Conservation (phyloP, 2,329 filamentous ascomycete species). For the Fusarium robinianum region DNA sequence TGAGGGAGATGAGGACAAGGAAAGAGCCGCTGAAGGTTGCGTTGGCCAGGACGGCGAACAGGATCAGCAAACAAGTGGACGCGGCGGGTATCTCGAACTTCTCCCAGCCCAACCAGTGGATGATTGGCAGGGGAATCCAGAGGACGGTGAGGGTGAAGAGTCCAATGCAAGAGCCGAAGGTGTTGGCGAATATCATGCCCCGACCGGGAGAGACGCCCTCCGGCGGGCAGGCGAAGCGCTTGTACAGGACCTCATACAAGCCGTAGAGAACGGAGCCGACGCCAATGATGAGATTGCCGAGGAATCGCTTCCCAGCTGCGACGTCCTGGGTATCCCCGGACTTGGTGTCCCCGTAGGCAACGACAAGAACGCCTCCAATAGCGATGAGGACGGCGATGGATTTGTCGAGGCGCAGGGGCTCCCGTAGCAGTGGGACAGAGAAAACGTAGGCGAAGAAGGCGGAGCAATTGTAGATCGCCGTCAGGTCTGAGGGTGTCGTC, state of each 20-base stretch:
- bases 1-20: conserved; percentile 89
- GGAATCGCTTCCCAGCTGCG: conserved; percentile 67
- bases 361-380: conserved; percentile 87
- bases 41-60: conserved; percentile 82
- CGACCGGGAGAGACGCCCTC: conserved; percentile 82
- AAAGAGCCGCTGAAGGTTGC: conserved; percentile 92
- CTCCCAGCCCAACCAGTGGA: conserved; percentile 80
- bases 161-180: conserved; percentile 86
- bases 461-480: conserved; percentile 98
- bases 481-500: conserved; percentile 91
- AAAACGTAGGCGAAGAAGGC: conserved; percentile 99
- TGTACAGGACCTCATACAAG: conserved; percentile 96
- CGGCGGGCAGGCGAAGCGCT: conserved; percentile 88
- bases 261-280: conserved; percentile 90
- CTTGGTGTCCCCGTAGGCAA: conserved; percentile 83
- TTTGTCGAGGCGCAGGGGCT: conserved; percentile 84
- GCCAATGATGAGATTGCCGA: conserved; percentile 92
- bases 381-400: conserved; percentile 84
- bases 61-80: conserved; percentile 77
- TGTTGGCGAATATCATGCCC: conserved; percentile 95
- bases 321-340: conserved; percentile 46
- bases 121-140: conserved; percentile 87
- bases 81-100: conserved; percentile 80
- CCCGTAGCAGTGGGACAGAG: conserved; percentile 84
- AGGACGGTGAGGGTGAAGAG: conserved; percentile 82